phyloP scores from a whole-genome alignment of 805 yeast species.

The Ogataea dorogensis region DNA sequence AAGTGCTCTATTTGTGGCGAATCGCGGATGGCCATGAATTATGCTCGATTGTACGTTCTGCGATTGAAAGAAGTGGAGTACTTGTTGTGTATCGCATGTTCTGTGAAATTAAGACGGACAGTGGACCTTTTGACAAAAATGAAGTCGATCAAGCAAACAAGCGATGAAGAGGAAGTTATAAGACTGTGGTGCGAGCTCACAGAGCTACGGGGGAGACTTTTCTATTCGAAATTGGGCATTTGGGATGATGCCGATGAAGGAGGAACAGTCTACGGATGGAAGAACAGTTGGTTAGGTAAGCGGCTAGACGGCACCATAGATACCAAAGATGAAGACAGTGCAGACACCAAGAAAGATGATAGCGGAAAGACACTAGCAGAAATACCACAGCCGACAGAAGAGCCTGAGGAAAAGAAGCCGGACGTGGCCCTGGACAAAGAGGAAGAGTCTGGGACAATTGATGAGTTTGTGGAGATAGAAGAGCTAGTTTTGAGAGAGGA shows the following conservation, averaged over 20 bases:
- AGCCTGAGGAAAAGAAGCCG: not conserved
- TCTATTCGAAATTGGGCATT: slow-evolving; percentile 81
- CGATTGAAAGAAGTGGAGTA: slow-evolving; percentile 45
- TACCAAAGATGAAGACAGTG: slow-evolving; percentile 1
- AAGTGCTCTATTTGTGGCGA: slow-evolving; percentile 89
- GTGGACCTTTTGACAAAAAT: slow-evolving; percentile 82
- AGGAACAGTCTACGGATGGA: slow-evolving; percentile 35
- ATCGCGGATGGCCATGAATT: slow-evolving; percentile 61
- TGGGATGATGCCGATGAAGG: slow-evolving; percentile 51
- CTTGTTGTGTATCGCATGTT: slow-evolving; percentile 80
- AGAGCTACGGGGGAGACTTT: slow-evolving; percentile 66
- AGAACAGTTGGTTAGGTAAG: slow-evolving; percentile 30
- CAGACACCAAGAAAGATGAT: not conserved
- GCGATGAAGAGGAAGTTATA: slow-evolving; percentile 35
- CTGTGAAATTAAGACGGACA: slow-evolving; percentile 71
- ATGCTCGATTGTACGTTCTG: slow-evolving; percentile 73
- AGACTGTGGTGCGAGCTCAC: slow-evolving; percentile 65
- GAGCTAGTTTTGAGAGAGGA: slow-evolving; percentile 3
- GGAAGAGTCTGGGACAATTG: slow-evolving; percentile 2
- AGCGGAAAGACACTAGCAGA: slow-evolving; percentile 1
- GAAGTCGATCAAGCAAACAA: slow-evolving; percentile 41
- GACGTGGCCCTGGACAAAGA: too few species aligned
- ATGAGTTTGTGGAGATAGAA: slow-evolving; percentile 1
- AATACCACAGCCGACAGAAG: slow-evolving; percentile 7
- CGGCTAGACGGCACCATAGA: not conserved